Base-by-base conservation (phyloP, 164 flowering plant species). In the Umbellularia californica region DNA sequence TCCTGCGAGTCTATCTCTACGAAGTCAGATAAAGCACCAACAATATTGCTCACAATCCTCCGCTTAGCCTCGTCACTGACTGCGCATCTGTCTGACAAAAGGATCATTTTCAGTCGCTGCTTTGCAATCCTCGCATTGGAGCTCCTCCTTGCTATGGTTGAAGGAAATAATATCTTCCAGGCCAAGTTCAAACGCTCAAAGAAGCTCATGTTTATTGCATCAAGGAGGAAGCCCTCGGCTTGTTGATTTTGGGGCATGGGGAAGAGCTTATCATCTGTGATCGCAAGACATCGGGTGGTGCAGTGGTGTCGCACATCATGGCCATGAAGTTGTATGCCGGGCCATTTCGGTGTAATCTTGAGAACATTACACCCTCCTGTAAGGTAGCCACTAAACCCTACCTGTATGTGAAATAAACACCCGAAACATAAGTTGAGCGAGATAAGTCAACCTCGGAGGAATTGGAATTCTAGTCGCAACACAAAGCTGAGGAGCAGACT, bases 1-100 rank as follows among this genome's bases (percentile, higher is more conserved):
- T 95, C 99, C 80, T 88, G 87, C 9, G 98, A 89, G 67, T 95
- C 99, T 76, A 95, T 95, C 89, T 87, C 99, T 52, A 95, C 99
- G 63, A 93, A 92, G 82, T 93, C 97, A 30, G 99, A 95, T 23
- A 95, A 75, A 71, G 94, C 89, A 65, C 78, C 88, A 35, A 95
- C 95, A 22, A 95, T 85, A 79, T 90, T 91, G 77, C 82, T 85
- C 27, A 95, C 98, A 47, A 95, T 95, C 80, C 82, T 93, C 80
- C 74, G 85, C 72, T 95, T 95, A 14, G 99, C 99, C 77, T 93
- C 97, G 62, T 95, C 97, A 68, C 94, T 95, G 33, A 95, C 98
- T 30, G 92, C 97, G 82, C 99, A 95, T 58, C 99, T 82, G 68
- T 95, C 99, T 25, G 99, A 93, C 86, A 90, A 93, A 73, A 95